Conservation (phyloP, 2,329 filamentous ascomycete species). For the Alternaria tenuissima region DNA sequence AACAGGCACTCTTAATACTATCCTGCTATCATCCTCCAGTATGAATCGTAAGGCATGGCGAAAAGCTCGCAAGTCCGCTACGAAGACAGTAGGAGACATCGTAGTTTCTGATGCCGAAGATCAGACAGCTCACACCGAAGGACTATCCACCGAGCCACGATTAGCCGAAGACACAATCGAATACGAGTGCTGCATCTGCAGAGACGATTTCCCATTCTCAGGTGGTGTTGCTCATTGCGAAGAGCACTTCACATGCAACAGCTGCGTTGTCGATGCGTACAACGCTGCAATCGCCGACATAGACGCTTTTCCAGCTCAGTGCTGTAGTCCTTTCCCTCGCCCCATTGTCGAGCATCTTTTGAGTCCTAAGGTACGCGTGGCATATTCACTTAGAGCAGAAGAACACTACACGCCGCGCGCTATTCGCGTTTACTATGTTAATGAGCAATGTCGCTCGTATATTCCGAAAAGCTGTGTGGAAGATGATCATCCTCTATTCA, state of each 20-base stretch:
- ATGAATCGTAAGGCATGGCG: not conserved
- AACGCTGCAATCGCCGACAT: conserved; percentile 1
- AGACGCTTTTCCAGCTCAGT: conserved; percentile 5
- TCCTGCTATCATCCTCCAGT: not conserved
- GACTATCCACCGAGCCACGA: not conserved
- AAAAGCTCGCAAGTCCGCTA: not conserved
- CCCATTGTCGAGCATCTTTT: conserved; percentile 4
- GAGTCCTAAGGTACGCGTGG: not conserved
- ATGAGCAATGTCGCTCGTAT: conserved; percentile 6
- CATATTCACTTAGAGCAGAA: not conserved
- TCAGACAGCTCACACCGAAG: not conserved
- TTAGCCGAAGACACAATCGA: not conserved
- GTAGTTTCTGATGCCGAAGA: not conserved
- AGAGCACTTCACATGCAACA: conserved; percentile 14
- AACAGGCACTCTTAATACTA: not conserved
- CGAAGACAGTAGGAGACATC: not conserved
- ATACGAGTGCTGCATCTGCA: conserved; percentile 13
- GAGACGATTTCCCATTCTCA: not conserved
- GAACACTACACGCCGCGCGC: conserved; percentile 4
- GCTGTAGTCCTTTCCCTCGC: conserved; percentile 4
- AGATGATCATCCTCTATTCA: not conserved
- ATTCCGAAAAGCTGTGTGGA: not conserved
- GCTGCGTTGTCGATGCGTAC: conserved; percentile 4
- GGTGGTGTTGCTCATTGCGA: conserved; percentile 2
- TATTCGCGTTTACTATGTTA: conserved; percentile 5